Base-by-base conservation (phyloP, 1,139 yeast genomes). In the Yamadazyma epiphylla region DNA sequence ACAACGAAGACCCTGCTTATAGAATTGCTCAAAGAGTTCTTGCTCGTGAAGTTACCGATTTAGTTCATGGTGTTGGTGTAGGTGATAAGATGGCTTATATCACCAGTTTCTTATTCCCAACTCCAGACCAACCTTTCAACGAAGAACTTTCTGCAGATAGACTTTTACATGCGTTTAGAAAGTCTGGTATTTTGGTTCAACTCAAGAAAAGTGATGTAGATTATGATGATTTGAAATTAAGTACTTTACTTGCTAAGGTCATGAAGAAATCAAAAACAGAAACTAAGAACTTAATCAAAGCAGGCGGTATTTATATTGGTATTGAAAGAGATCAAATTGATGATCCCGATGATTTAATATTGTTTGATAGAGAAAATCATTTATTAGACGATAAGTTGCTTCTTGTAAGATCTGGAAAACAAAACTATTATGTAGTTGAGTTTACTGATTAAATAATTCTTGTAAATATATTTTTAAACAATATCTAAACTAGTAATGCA, bases 21-120 rank as follows among this genome's bases (percentile, higher is more conserved):
- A 70, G 96, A 37, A 43, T 64, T 17, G 97, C 91, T 0, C 97
- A 91, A 56, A 64, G 77, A 27, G 55, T 79, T 0, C 66, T 91
- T 27, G 97, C 97, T 0, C 60, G 76, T 26, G 96, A 91, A 51
- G 84, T 89, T 26, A 83, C 91, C 4, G 95, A 86, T 46, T 65
- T 91, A 48, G 70, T 91, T 22, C 96, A 88, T 55, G 98, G 97
- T 0, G 66, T 66, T 8, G 94, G 91, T 0, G 66, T 72, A 5
- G 94, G 95, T 3, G 69, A 71, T 19, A 70, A 76, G 32, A 81
- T 87, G 48, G 75, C 78, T 7, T 63, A 69, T 26, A 70, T 82
- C 15, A 77, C 91, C 3, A 66, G 79, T 5, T 71, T 83, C 36
- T 53, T 86, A 29, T 85, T 80, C 53, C 85, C 86, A 3, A 62